Conservation (phyloP, 2,329 filamentous ascomycete genomes). For the Elsinoe necatrix region DNA sequence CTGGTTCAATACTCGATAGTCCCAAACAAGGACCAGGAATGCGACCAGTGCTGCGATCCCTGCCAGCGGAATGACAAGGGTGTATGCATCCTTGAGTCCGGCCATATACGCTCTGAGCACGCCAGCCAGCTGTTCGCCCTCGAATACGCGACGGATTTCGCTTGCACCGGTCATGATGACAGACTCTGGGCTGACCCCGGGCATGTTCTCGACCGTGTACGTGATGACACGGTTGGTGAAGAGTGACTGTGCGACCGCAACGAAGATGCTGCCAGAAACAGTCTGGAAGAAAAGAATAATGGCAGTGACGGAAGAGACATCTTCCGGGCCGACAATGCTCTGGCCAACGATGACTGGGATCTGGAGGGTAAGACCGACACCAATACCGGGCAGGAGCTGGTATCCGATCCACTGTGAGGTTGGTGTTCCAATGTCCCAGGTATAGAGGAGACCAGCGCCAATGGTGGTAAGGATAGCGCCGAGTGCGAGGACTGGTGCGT, state of each 20-base stretch:
- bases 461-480: conserved; percentile 28
- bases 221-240: conserved; percentile 36
- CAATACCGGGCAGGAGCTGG: conserved; percentile 38
- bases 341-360: conserved; percentile 36
- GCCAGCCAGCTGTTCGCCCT: conserved; percentile 22
- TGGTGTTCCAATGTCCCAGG: conserved; percentile 31
- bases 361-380: conserved; percentile 37
- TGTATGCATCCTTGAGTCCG: conserved; percentile 24
- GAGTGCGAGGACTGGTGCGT: conserved; percentile 21
- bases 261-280: conserved; percentile 36
- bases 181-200: conserved; percentile 27
- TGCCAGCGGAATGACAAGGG: conserved; percentile 20
- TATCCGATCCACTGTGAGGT: conserved; percentile 41
- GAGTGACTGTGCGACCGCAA: conserved; percentile 34
- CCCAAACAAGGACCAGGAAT: conserved; percentile 1
- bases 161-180: conserved; percentile 39
- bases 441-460: conserved; percentile 36
- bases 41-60: conserved; percentile 14
- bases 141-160: conserved; percentile 32
- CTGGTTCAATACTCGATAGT: conserved; percentile 15
- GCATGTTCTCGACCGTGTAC: conserved; percentile 28
- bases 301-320: conserved; percentile 34
- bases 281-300: conserved; percentile 37
- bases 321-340: conserved; percentile 28
- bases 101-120: conserved; percentile 31